A percentile compares a stretch with the other conserved stretches of the same genome.
These are phyloP conservation scores for Neurospora terricola DNA, from an alignment of 495 filamentous ascomycete species.

Conservation along the genomic window DNA sequence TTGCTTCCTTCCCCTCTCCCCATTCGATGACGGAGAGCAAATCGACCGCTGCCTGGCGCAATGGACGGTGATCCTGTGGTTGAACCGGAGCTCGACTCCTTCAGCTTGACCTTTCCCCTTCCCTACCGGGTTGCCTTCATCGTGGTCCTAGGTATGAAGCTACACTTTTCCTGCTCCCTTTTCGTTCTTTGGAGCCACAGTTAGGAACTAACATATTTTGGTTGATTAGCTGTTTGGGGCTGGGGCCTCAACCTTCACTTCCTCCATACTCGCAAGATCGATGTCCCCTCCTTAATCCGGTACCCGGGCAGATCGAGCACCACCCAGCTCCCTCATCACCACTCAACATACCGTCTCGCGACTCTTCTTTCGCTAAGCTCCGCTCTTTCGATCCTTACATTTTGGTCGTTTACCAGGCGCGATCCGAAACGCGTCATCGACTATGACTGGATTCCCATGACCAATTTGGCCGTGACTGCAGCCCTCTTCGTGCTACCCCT, in stretches of 20 bases:
- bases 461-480: constrained; percentile 61
- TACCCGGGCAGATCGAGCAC: constrained; percentile 61
- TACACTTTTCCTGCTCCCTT: not conserved
- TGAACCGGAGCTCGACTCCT: constrained; percentile 71
- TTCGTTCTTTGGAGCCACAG: not conserved
- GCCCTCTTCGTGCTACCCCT: constrained; percentile 63
- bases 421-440: constrained; percentile 53
- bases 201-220: constrained; percentile 10
- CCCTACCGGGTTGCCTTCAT: constrained; percentile 74
- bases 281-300: constrained; percentile 68
- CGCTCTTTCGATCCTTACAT: constrained; percentile 56
- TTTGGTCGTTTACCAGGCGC: constrained; percentile 73
- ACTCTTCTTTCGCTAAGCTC: constrained; percentile 62
- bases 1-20: constrained; percentile 1
- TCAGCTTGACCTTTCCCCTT: constrained; percentile 76
- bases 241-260: constrained; percentile 85
- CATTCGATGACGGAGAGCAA: constrained; percentile 15
- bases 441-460: constrained; percentile 74
- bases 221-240: constrained; percentile 66
- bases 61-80: constrained; percentile 76
- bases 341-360: constrained; percentile 74
- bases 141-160: constrained; percentile 61
- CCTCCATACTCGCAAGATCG: constrained; percentile 62
- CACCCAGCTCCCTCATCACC: constrained; percentile 60
- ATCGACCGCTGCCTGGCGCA: constrained; percentile 27